Conservation (phyloP, 352 stramenopile genomes). For the Globisporangium apiculatum region DNA sequence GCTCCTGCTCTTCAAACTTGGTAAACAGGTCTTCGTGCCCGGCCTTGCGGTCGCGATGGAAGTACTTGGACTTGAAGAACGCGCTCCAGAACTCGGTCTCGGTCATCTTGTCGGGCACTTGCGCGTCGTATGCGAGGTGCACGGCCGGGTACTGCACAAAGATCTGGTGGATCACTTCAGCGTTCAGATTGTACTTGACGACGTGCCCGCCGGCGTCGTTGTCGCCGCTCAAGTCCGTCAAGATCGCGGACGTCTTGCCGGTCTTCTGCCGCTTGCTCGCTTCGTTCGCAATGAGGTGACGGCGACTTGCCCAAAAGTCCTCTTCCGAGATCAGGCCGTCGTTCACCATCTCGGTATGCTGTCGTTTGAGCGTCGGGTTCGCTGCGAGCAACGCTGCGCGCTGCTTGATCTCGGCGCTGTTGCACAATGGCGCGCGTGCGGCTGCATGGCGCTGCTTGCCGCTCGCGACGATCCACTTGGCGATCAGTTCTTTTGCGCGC, state of each 20-base stretch:
- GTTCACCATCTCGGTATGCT: constrained; percentile 86
- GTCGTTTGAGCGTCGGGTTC: constrained; percentile 71
- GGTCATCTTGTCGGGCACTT: constrained; percentile 86
- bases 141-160: constrained; percentile 87
- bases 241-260: constrained; percentile 75
- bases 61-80: constrained; percentile 89
- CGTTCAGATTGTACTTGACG: constrained; percentile 88
- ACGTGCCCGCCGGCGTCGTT: constrained; percentile 67
- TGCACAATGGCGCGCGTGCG: constrained; percentile 35
- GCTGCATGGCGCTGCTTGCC: constrained; percentile 18
- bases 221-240: constrained; percentile 71
- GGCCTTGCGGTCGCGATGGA: constrained; percentile 75
- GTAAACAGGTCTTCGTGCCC: constrained; percentile 84
- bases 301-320: constrained; percentile 81
- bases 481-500: constrained; percentile 61
- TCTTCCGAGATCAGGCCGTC: constrained; percentile 79
- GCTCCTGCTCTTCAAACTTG: constrained; percentile 77
- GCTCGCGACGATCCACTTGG: constrained; percentile 38
- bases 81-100: constrained; percentile 85
- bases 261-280: constrained; percentile 82
- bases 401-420: constrained; percentile 78
- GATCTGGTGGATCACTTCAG: constrained; percentile 87
- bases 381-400: constrained; percentile 65
- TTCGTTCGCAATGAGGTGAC: constrained; percentile 78
- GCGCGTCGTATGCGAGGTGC: constrained; percentile 75